Percentiles rank a stretch among this genome's conserved stretches.
Evolutionary conservation across 345 rosid species (phyloP).

Genomic region (Melaleuca quinquenervia): DNA sequence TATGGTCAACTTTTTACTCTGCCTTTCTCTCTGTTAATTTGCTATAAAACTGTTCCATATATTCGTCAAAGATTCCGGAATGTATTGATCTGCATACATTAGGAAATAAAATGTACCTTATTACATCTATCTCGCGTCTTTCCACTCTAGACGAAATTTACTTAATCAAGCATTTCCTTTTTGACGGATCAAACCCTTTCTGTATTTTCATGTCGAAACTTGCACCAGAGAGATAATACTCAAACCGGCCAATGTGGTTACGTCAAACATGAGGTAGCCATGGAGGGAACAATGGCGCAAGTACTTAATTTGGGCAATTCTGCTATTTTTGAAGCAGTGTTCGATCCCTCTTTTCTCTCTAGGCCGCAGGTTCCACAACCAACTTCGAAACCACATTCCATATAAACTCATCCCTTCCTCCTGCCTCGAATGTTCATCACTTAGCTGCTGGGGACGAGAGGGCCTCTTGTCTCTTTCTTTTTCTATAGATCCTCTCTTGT

Average conservation of each 20-base stretch:
- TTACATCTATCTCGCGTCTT: background rate
- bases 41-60: background rate
- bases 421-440: background rate
- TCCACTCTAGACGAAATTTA: background rate
- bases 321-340: background rate
- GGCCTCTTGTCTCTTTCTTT: background rate
- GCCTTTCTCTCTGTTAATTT: background rate
- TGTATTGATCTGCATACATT: background rate
- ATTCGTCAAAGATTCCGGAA: background rate
- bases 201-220: background rate
- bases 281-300: background rate
- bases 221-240: background rate
- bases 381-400: background rate
- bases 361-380: background rate
- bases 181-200: background rate
- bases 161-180: background rate
- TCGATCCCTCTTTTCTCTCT: background rate
- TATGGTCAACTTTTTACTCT: background rate
- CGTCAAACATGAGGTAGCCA: background rate
- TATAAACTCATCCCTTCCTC: background rate
- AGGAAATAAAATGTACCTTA: background rate
- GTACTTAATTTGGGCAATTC: background rate
- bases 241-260: background rate
- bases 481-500: no score
- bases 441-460: background rate